Percentiles rank a stretch among this genome's conserved stretches.
Evolutionary conservation across 441 rosid genomes (phyloP).

Genomic region (Populus hybrid): DNA sequence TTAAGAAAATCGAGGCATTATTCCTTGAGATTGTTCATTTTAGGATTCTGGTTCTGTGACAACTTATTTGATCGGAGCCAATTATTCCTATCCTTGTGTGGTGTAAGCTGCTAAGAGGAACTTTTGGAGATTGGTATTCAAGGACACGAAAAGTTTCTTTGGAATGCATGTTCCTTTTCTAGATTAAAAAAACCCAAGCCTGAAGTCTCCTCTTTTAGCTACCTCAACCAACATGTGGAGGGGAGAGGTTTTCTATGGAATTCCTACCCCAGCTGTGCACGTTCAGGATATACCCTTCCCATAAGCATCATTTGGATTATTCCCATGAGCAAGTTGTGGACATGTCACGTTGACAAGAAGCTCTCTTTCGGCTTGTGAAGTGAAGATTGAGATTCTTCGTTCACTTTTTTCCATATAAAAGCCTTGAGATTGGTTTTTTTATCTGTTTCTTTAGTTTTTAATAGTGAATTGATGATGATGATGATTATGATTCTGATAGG

Average conservation of each 20-base stretch:
- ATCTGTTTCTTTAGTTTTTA: background rate
- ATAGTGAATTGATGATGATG: background rate
- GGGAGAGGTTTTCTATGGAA: background rate
- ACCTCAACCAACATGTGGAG: background rate
- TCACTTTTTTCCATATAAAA: no score
- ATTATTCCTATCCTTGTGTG: constrained; percentile 2
- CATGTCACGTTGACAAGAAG: background rate
- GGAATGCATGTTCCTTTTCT: background rate
- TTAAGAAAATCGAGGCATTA: no score
- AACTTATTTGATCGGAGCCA: background rate
- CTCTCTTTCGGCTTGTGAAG: background rate
- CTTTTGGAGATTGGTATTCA: constrained; percentile 2
- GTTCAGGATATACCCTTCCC: background rate
- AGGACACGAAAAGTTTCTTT: constrained; percentile 9
- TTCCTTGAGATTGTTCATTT: background rate
- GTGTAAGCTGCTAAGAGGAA: constrained; percentile 16
- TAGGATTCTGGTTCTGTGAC: background rate
- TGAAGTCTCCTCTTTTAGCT: background rate
- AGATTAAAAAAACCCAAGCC: background rate
- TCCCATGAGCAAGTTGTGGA: background rate
- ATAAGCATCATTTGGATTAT: background rate
- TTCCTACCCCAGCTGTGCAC: background rate
- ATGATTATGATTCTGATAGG: background rate
- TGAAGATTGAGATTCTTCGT: background rate
- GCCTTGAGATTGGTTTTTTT: no score